Evolutionary conservation across 176 grass and related monocot species (phyloP).

Genomic region (Avena insularis): DNA sequence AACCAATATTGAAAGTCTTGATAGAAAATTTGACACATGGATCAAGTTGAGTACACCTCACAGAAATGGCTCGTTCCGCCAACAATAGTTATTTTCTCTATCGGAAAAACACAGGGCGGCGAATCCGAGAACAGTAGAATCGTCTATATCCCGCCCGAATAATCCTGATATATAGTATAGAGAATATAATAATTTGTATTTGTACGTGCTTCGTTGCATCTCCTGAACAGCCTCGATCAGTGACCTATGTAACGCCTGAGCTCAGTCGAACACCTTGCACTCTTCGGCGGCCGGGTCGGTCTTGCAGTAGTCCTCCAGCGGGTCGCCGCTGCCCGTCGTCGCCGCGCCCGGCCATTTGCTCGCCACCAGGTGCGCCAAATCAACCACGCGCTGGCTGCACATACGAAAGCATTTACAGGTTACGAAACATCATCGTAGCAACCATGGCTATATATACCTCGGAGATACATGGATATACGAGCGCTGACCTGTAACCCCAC

Average conservation of each 20-base stretch:
- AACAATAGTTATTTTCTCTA: background rate
- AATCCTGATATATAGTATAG: background rate
- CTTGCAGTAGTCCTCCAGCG: constrained; percentile 95
- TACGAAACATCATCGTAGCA: background rate
- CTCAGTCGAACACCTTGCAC: constrained; percentile 92
- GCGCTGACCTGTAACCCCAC: constrained; percentile 88
- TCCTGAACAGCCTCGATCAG: background rate
- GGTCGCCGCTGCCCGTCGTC: constrained; percentile 67
- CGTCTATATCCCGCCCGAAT: background rate
- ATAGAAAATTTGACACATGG: background rate
- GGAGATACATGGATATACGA: too few species aligned
- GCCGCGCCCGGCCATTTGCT: constrained; percentile 72
- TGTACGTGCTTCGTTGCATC: constrained; percentile 16
- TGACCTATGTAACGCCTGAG: constrained; percentile 12
- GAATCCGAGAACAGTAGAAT: background rate
- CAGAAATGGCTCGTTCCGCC: background rate
- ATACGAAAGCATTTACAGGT: constrained; percentile 2
- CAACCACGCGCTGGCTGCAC: constrained; percentile 89
- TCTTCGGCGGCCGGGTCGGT: constrained; percentile 79
- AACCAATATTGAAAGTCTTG: background rate
- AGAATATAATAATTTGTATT: background rate
- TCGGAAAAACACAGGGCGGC: background rate
- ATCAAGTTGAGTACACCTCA: constrained; percentile 10
- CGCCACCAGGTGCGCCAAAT: constrained; percentile 93
- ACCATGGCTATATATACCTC: too few species aligned